Evolutionary conservation across 1,139 yeast genomes (phyloP), one percentile per base, ranked within the genome.

Genomic region (Komagataea norvegica): DNA sequence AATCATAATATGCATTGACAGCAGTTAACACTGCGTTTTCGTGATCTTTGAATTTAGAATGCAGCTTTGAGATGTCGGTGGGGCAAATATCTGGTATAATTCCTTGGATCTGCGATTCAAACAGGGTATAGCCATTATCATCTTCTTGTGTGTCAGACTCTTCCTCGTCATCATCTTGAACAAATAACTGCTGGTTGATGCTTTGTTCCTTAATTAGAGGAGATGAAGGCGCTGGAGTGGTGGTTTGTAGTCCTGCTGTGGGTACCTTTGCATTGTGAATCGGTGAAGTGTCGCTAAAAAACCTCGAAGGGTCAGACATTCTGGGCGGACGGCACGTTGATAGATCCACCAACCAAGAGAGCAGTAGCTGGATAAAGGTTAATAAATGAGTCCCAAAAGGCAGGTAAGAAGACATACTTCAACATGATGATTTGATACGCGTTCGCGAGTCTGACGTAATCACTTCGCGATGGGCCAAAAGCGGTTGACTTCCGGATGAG

Each of bases 41-140:
- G 1, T 27, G 20, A 10, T 25, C 17, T 19, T 40, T 45, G 34
- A 38, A 43, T 31, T 37, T 37, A 1, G 31, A 23, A 18, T 36
- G 40, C 1, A 49, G 37, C 9, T 22, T 25, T 9, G 37, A 32
- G 4, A 43, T 29, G 5, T 32, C 33, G 1, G 34, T 6, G 2
- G 46, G 42, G 13, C 46, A 29, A 1, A 52, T 51, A 8, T 37
- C 46, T 8, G 55, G 54, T 6, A 53, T 42, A 17, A 53, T 50
- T 7, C 52, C 55, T 20, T 41, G 45, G 8, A 53, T 37, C 23
- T 49, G 48, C 2, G 55, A 51, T 35, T 53, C 55, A 27, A 52
- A 53, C 5, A 52, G 33, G 1, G 39, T 24, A 24, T 34, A 53
- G 0, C 28, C 40, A 14, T 46, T 44, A 17, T 45, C 47, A 17